Conservation (phyloP, 352 stramenopile genomes). For the Pelagophyceae sp. region DNA sequence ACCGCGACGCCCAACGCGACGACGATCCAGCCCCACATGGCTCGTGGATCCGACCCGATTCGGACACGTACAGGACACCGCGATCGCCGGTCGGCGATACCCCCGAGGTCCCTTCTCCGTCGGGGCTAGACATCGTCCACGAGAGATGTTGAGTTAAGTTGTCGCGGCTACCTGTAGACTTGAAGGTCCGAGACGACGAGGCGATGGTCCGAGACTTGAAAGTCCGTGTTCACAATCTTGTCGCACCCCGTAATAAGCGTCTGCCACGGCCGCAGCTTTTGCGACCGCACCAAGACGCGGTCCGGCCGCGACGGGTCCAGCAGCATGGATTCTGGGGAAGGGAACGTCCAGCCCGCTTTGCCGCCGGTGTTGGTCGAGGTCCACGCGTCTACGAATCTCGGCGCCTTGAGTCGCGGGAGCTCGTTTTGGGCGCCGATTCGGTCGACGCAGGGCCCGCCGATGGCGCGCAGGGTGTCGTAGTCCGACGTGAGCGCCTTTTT, state of each 20-base stretch:
- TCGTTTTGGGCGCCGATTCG: too few relatives aligned
- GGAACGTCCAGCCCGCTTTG: not conserved
- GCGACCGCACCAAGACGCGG: constrained; percentile 3
- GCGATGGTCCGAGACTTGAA: too few relatives aligned
- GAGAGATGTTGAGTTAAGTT: too few relatives aligned
- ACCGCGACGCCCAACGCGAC: not conserved
- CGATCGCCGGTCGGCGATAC: too few relatives aligned
- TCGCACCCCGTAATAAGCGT: not conserved
- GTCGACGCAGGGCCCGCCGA: not conserved
- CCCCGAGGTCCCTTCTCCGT: too few relatives aligned
- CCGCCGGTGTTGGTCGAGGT: not conserved
- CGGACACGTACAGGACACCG: too few relatives aligned
- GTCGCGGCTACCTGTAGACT: too few relatives aligned
- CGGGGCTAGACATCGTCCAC: too few relatives aligned
- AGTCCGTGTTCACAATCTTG: too few relatives aligned
- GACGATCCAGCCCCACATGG: too few relatives aligned
- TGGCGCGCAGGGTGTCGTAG: not conserved
- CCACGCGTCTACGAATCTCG: constrained; percentile 9
- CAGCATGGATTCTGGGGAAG: not conserved
- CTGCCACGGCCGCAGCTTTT: not conserved
- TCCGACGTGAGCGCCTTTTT: not conserved
- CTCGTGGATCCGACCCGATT: too few relatives aligned
- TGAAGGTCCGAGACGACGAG: too few relatives aligned
- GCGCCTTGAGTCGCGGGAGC: not conserved
- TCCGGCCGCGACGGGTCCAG: constrained; percentile 12